Base-by-base conservation (phyloP, 129 eudicot genomes). In the Helianthus tuberosus region DNA sequence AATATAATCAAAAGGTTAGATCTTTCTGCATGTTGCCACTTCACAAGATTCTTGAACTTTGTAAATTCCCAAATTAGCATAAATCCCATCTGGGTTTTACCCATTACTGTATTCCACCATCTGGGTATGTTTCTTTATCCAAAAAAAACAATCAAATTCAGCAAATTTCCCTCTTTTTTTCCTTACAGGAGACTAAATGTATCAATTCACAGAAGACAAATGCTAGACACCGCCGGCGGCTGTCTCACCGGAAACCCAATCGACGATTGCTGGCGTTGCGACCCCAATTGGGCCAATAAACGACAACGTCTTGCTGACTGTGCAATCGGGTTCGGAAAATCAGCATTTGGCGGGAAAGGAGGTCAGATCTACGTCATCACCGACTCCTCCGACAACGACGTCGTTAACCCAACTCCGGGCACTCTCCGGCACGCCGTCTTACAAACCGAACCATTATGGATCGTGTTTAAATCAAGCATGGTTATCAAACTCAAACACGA, bases 231-330 rank as follows among this genome's bases (percentile, higher is more conserved):
- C 50, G 13, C 61, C 36, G 54, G 43, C 46, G 57, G 77, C 5
- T 90, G 96, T 78, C 87, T 83, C 11, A 88, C 96, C 70, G 98
- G 98, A 16, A 94, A 94, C 83, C 98, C 98, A 53, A 88, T 94
- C 13, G 98, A 94, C 86, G 98, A 94, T 61, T 94, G 98, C 77
- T 94, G 98, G 98, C 76, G 84, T 0, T 94, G 98, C 79, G 96
- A 94, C 88, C 75, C 91, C 6, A 90, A 88, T 59, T 94, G 98
- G 98, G 83, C 78, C 4, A 74, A 75, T 65, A 87, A 88, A 79
- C 89, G 98, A 5, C 93, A 90, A 27, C 87, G 83, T 54, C 85
- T 94, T 10, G 97, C 98, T 0, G 97, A 94, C 75, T 94, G 98
- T 59, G 89, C 89, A 52, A 88, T 94, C 27, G 98, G 98, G 63